Evolutionary conservation across 768 basidiomycete genomes (phyloP), one percentile per base, ranked within the genome.

Genomic region (Thelephora ganbajun): DNA sequence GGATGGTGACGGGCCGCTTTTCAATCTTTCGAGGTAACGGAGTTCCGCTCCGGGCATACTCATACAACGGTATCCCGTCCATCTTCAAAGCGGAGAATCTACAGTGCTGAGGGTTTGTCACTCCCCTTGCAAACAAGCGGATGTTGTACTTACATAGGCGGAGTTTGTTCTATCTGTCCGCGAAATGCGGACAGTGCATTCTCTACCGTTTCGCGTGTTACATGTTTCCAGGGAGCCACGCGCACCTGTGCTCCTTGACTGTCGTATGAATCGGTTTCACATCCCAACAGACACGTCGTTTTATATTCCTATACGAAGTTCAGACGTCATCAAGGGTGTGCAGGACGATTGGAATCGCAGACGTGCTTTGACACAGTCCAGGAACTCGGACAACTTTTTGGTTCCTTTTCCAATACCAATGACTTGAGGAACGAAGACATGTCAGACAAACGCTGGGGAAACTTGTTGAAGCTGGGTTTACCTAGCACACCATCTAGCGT

Each of bases 21-120:
- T 92, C 89, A 51, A 99, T 93, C n/a, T 94, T 86, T 7, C 92
- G 80, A 30, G 96, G 96, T 13, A 99, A 74, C 0, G 93, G 89
- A 37, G 83, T 86, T 6, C 86, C 86, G 58, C 83, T 73, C 2
- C 96, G 79, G 16, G 96, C 96, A 59, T 98, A 99, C 56, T 98
- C 93, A 61, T 98, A 90, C 33, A 98, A 63, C 0, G 90, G 90
- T 62, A 76, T 88, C 1, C 96, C 96, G 54, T 98, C 92, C 93
- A 98, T 98, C 64, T 98, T 98, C 33, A 98, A 71, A 1, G 96
- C 96, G 9, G 96, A 98, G 65, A 93, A 99, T 59, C 94, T 97
- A 59, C 23, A 44, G 36, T 3, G 16, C 9, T 6, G 35, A 3
- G 11, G 48, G 14, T 47, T 48, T 39, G 49, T 46, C 23, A 41